phyloP scores from a whole-genome alignment of 2,329 filamentous ascomycete species.

The Alternaria ethzedia region DNA sequence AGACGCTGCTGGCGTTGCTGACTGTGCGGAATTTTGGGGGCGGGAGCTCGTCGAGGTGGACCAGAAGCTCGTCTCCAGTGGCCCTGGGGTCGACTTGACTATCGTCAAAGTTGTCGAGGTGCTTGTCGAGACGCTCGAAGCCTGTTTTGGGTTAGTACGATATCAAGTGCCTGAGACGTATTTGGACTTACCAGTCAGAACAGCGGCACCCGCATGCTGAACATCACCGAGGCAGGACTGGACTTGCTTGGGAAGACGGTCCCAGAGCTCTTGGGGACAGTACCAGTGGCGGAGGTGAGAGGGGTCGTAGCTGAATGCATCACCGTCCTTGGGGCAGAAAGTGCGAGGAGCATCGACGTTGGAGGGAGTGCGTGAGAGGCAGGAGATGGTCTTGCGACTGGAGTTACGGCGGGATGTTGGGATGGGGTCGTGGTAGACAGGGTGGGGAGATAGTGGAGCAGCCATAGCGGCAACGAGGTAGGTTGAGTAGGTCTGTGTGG shows the following conservation, averaged over 20 bases:
- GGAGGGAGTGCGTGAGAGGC: conserved; percentile 28
- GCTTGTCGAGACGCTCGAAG: conserved; percentile 40
- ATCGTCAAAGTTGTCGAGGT: conserved; percentile 23
- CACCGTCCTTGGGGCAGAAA: conserved; percentile 42
- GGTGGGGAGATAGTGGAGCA: conserved; percentile 23
- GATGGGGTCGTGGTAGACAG: conserved; percentile 29
- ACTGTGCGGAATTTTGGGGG: conserved; percentile 31
- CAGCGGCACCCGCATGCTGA: conserved; percentile 54
- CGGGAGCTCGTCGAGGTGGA: conserved; percentile 33
- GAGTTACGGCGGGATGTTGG: conserved; percentile 34
- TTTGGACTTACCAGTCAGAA: conserved; percentile 49
- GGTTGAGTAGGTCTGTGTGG: conserved; percentile 7
- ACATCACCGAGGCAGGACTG: conserved; percentile 44
- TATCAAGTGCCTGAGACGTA: conserved; percentile 11
- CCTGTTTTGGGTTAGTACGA: conserved; percentile 27
- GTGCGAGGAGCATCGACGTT: conserved; percentile 38
- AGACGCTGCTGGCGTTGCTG: conserved; percentile 41
- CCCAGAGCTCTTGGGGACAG: conserved; percentile 47
- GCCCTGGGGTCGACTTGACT: conserved; percentile 22
- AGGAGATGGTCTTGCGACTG: conserved; percentile 34
- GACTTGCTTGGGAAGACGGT: conserved; percentile 46
- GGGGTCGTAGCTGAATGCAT: conserved; percentile 48
- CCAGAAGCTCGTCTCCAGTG: conserved; percentile 29
- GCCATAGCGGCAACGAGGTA: conserved; percentile 26
- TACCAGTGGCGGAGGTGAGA: conserved; percentile 48